A percentile compares a stretch with the other conserved stretches of the same genome.
Evolutionary conservation across 208 protist genomes (phyloP).

Genomic region (Acanthamoeba triangularis): DNA sequence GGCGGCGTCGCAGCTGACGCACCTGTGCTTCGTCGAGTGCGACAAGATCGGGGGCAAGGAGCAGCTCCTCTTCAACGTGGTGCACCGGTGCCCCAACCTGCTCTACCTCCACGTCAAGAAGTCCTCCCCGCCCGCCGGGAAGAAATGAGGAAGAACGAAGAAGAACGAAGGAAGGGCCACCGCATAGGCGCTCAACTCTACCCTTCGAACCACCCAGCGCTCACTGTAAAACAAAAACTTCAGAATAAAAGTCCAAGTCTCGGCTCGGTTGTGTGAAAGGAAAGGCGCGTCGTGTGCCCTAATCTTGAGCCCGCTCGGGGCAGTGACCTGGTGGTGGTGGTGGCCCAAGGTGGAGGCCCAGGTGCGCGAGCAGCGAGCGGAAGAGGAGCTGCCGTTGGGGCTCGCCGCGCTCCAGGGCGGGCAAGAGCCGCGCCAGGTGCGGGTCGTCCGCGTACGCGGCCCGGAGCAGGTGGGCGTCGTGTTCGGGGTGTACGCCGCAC

Average conservation of each 20-base stretch:
- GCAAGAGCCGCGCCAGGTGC: background rate
- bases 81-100: slow-evolving; percentile 23
- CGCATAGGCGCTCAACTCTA: background rate
- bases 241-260: too few relatives aligned
- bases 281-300: too few relatives aligned
- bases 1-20: slow-evolving; percentile 49
- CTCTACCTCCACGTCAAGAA: slow-evolving; percentile 60
- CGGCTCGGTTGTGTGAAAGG: too few relatives aligned
- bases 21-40: slow-evolving; percentile 33
- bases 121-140: background rate
- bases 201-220: too few relatives aligned
- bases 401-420: background rate
- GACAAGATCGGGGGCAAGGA: slow-evolving; percentile 26
- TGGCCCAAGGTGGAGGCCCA: background rate
- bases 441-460: background rate
- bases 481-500: background rate
- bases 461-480: background rate
- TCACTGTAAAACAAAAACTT: too few relatives aligned
- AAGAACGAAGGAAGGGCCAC: too few relatives aligned
- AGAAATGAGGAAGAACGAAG: background rate
- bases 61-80: background rate
- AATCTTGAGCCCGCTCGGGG: too few relatives aligned
- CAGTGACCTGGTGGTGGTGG: background rate
- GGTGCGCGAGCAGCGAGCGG: background rate
- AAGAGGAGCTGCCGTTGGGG: background rate